Conservation (phyloP, 352 stramenopile species). For the Globisporangium nodosum region DNA sequence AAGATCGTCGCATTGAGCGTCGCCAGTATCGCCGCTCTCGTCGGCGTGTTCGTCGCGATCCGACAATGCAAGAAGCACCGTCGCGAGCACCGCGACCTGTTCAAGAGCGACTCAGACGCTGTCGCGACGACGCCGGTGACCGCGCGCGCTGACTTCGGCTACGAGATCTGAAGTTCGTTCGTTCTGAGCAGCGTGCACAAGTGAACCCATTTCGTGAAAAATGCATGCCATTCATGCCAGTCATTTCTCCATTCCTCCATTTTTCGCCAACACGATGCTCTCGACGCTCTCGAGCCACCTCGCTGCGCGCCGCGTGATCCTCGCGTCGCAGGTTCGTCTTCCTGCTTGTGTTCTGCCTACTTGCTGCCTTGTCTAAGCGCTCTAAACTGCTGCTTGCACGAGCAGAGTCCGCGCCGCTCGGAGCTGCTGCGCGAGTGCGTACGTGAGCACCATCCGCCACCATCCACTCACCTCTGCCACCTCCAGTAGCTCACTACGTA, state of each 20-base stretch:
- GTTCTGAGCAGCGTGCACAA: too few relatives aligned
- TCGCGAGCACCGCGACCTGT: background rate
- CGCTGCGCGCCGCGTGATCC: conserved; percentile 47
- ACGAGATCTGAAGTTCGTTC: background rate
- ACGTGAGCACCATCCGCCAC: conserved; percentile 9
- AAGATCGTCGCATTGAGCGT: conserved; percentile 4
- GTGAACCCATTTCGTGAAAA: too few relatives aligned
- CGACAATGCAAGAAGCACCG: background rate
- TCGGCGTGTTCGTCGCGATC: background rate
- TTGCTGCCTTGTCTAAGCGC: background rate
- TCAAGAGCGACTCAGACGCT: background rate
- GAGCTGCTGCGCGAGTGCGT: conserved; percentile 73
- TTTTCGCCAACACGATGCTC: conserved; percentile 28
- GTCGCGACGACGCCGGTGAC: background rate
- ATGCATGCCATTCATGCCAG: too few relatives aligned
- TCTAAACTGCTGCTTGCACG: too few relatives aligned
- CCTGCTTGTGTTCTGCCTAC: background rate
- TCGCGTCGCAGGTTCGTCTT: conserved; percentile 51
- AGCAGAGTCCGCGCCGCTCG: conserved; percentile 62
- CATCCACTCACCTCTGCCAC: too few relatives aligned
- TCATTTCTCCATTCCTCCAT: background rate
- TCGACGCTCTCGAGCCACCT: conserved; percentile 38
- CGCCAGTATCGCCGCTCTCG: background rate
- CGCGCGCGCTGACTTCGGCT: background rate
- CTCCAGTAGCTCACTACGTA: too few relatives aligned